Evolutionary conservation across 345 rosid genomes (phyloP), one percentile per base, ranked within the genome.

Genomic region (Lepidium aucheri): DNA sequence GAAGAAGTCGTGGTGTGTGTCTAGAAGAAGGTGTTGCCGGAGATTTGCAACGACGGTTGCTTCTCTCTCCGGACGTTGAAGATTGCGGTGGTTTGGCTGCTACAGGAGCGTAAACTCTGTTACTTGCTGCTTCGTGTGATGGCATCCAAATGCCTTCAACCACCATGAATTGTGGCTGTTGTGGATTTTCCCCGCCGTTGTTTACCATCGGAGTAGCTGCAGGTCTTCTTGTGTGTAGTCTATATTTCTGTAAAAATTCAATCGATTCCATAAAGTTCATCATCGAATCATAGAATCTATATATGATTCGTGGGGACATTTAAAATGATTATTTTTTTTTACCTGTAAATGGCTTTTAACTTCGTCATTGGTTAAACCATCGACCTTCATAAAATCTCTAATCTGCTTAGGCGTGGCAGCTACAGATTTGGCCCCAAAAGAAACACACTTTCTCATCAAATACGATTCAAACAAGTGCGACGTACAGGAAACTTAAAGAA

Each of bases 261-360:
- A 26, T 14, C 22, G 9, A 15, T 12, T 4, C 6, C 45, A 4
- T 15, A 22, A 17, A 41, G 9, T 39, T 52, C n/a, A 33, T 9
- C 22, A 38, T 3, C 22, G n/a, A 51, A 3, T 11, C 16, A 24
- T 4, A 1, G 0, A 45, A 15, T 38, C 39, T 28, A 28, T 28
- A 30, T 14, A 15, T 55, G 7, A 36, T 15, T 45, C 22, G n/a
- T 53, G 61, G 39, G n/a, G 26, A 28, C 14, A n/a, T 34, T 24
- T 5, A 39, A 17, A 39, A 51, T 17, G 11, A 20, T 49, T 30
- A 47, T 17, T 14, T 17, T 8, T 20, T 30, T 35, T 11, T 42
- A 92, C 98, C 98, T 93, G 98, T 71, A 93, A 81, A 82, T 93
- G 98, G 77, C 98, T 90, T 75, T 93, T 93, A 18, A 93, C 97